These are phyloP conservation scores for Naganishia antarctica DNA, from an alignment of 768 basidiomycete species.

Conservation along the genomic window DNA sequence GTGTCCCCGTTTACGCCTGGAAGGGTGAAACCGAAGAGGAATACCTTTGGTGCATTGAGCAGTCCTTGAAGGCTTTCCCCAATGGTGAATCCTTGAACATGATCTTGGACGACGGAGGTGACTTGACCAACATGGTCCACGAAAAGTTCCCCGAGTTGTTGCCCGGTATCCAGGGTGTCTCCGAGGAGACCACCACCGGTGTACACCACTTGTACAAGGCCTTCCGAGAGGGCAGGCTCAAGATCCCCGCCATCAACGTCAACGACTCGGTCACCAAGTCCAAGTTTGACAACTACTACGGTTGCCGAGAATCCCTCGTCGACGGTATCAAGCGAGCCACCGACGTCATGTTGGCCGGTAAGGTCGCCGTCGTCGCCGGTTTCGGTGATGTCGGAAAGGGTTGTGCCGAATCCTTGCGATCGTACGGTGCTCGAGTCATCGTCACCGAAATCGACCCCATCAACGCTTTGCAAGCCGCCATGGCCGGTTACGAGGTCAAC, in stretches of 20 bases:
- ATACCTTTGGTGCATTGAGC: constrained; percentile 96
- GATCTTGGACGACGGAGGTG: constrained; percentile 99
- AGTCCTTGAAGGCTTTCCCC: constrained; percentile 82
- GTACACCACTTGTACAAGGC: constrained; percentile 99
- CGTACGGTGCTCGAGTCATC: constrained; percentile 95
- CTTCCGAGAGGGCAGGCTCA: constrained; percentile 90
- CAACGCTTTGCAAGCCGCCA: constrained; percentile 98
- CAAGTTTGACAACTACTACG: constrained; percentile 82
- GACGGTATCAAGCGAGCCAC: constrained; percentile 99
- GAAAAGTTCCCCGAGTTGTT: constrained; percentile 93
- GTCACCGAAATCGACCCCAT: constrained; percentile 99
- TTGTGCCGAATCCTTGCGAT: constrained; percentile 91
- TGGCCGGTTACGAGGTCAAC: constrained; percentile 95
- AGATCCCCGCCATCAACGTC: constrained; percentile 98
- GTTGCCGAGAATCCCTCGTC: constrained; percentile 98
- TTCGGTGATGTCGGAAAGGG: constrained; percentile 99
- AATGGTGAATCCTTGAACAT: constrained; percentile 83
- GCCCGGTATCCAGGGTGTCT: constrained; percentile 76
- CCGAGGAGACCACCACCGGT: constrained; percentile 99
- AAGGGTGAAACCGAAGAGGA: constrained; percentile 99
- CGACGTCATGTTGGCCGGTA: constrained; percentile 99
- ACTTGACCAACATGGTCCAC: constrained; percentile 89
- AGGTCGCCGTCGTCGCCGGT: constrained; percentile 97
- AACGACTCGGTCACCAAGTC: constrained; percentile 99
- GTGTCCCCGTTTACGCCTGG: constrained; percentile 98